A percentile compares a stretch with the other conserved stretches of the same genome.
These are phyloP conservation scores for Blastobotrys arbuscula DNA, from an alignment of 1,139 yeast species.

Conservation along the genomic window DNA sequence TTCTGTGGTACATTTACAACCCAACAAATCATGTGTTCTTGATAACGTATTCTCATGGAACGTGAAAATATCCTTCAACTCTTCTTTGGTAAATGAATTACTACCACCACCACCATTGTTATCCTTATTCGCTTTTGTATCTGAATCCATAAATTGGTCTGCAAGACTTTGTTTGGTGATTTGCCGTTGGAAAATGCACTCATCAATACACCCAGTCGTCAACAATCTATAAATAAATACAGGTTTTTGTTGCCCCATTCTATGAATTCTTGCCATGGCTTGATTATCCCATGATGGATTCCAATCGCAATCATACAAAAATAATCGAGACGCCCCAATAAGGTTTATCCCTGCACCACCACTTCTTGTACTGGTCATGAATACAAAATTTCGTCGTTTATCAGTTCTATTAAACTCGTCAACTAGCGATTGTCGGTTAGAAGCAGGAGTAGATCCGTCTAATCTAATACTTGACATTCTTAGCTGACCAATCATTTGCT, in stretches of 20 bases:
- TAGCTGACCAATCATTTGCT: conserved; percentile 47
- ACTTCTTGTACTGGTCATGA: conserved; percentile 79
- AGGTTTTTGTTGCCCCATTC: conserved; percentile 83
- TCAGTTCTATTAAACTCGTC: conserved; percentile 56
- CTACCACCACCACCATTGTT: conserved; percentile 9
- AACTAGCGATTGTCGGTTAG: conserved; percentile 59
- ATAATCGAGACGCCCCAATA: conserved; percentile 81
- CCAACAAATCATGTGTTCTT: conserved; percentile 79
- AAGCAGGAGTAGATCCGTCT: conserved; percentile 79
- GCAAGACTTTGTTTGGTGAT: conserved; percentile 77
- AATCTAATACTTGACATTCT: conserved; percentile 51
- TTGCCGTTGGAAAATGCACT: conserved; percentile 92
- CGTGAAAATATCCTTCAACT: conserved; percentile 70
- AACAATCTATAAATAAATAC: conserved; percentile 76
- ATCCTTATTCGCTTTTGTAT: neutral
- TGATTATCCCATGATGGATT: conserved; percentile 91
- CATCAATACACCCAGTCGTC: conserved; percentile 82
- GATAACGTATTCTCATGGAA: conserved; percentile 48
- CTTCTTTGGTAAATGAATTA: conserved; percentile 42
- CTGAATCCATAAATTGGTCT: conserved; percentile 60
- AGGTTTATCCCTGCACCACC: conserved; percentile 94
- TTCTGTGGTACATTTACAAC: conserved; percentile 51
- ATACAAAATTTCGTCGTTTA: conserved; percentile 48
- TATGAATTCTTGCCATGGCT: conserved; percentile 91
- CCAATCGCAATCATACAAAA: conserved; percentile 89